Base-by-base conservation (phyloP, 139 green algal species). In the Penium margaritaceum region DNA sequence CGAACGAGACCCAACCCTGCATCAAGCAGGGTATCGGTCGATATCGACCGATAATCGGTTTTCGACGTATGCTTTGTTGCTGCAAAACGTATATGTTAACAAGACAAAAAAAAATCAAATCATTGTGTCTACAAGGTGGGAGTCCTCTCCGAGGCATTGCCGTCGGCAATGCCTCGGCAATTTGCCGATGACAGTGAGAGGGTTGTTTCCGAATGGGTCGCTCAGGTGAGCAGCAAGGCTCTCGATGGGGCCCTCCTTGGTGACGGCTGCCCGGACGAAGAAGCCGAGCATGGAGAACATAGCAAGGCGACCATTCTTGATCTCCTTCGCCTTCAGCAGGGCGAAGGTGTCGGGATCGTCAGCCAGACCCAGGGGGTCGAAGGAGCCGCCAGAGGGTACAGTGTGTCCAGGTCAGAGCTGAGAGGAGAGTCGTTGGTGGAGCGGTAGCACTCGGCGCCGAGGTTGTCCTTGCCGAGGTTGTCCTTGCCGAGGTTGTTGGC, bases 301-400 rank as follows among this genome's bases (percentile, higher is more conserved):
- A 35, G 92, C 92, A 37, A 93, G 73, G 33, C 89, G 79, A 34
- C 92, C 93, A 79, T 98, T 96, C 85, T 95, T 93, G 65, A 98
- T 85, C 89, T 98, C 93, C 79, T 96, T 97, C 24, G 84, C 82
- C 86, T 94, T 89, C 32, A 96, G 65, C 14, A 67, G 12, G 17
- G 65, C 65, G 30, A 80, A 80, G n/a, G 34, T 32, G 70, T 80
- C 72, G 5, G 72, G 72, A 46, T 80, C 72, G 30, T 75, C 17
- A 17, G 72, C 72, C 60, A 80, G 65, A 19, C 47, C 67, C 27
- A 80, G 33, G 41, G 72, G 72, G 67, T 80, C 72, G 35, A 97
- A n/a, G 91, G 93, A 47, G 90, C 93, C 90, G 74, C 90, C 90
- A n/a, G n/a, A 51, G 92, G 92, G 88, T 96, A 91, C 57, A 95